Evolutionary conservation across 441 rosid genomes (phyloP), one percentile per base, ranked within the genome.

Genomic region (Gossypium trilobum): DNA sequence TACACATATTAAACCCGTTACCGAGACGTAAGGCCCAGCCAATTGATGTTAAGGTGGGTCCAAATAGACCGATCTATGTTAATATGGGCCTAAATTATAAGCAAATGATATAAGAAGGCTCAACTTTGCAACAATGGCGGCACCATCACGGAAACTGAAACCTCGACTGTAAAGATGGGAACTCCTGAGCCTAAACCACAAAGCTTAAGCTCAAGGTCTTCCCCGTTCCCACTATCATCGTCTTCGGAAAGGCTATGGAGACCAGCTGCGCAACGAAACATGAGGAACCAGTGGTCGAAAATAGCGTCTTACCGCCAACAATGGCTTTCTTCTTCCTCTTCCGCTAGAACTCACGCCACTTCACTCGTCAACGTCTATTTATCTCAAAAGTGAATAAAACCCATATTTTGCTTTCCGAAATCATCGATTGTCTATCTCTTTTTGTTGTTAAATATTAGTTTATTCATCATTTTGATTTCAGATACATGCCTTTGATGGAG

Each of bases 271-370:
- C 97, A 89, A 83, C 79, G 95, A 13, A 91, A 91, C 74, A 74
- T 93, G 68, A 84, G 97, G 75, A 91, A 93, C 73, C 97, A 91
- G 42, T 93, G 98, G 98, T 84, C 93, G 33, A 89, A 84, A 71
- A 56, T 94, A 68, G 83, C 84, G 2, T 79, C 85, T 6, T 77
- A 25, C 71, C 81, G 88, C 60, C 77, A 85, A 64, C 78, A 83
- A 44, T 94, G 97, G 98, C 67, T 68, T 71, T 78, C 86, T 33
- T 77, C 88, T 62, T 84, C 85, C 61, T 83, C 92, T 56, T 20
- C 55, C 16, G 97, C 87, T 39, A 87, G 85, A 78, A 77, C 92
- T 42, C 88, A 85, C 73, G 91, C 95, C 50, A 89, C 88, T 72
- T 83, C 88, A 14, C 90, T 91, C 19, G 87, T 87, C 74, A 91